Evolutionary conservation across 345 rosid genomes (phyloP).

Genomic region (Rhodamnia argentea): DNA sequence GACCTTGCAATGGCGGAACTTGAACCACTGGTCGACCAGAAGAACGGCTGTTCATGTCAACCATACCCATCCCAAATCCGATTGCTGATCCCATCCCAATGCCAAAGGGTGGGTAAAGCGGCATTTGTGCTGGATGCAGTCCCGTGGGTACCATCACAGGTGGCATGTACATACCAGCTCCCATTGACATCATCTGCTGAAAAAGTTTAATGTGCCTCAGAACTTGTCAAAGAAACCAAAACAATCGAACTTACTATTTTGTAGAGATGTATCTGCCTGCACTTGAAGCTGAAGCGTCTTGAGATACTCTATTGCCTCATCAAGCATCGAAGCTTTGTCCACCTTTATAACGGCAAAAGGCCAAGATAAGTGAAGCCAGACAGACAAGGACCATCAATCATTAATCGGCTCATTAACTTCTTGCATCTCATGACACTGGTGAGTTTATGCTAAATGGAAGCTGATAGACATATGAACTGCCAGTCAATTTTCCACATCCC

Average conservation of each 20-base stretch:
- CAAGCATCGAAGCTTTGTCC: conserved; percentile 97
- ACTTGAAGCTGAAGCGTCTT: conserved; percentile 88
- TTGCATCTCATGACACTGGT: not conserved
- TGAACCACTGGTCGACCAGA: conserved; percentile 33
- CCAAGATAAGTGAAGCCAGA: conserved; percentile 1
- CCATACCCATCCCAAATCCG: conserved; percentile 55
- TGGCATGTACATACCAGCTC: conserved; percentile 64
- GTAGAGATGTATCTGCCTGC: conserved; percentile 30
- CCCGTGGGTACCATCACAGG: conserved; percentile 64
- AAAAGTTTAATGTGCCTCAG: not conserved
- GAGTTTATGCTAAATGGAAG: not conserved
- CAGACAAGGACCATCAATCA: not conserved
- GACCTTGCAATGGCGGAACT: conserved; percentile 38
- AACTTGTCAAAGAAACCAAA: conserved; percentile 1
- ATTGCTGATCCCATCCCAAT: conserved; percentile 63
- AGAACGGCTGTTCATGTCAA: conserved; percentile 30
- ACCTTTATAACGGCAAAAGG: conserved; percentile 26
- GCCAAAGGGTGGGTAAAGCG: conserved; percentile 36
- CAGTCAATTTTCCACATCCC: not conserved
- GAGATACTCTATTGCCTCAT: conserved; percentile 88
- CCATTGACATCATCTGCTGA: conserved; percentile 79
- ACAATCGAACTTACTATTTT: conserved; percentile 2
- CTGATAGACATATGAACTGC: not conserved
- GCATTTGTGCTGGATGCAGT: conserved; percentile 58
- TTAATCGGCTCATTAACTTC: not conserved